These are phyloP conservation scores for Hymenoscyphus repandus DNA, from an alignment of 2,329 filamentous ascomycete genomes.

Conservation along the genomic window DNA sequence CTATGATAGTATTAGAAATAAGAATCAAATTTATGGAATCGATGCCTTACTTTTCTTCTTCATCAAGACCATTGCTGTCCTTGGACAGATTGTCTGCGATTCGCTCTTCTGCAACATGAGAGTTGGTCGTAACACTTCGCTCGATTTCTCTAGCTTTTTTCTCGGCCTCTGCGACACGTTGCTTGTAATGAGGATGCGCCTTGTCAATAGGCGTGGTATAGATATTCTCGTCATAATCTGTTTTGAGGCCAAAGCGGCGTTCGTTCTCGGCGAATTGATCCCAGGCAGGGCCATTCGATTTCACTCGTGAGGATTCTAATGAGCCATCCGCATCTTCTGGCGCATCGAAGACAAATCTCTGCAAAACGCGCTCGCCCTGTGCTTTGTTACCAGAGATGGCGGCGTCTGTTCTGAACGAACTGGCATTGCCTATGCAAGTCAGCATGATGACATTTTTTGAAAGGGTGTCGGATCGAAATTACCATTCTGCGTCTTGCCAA, in stretches of 20 bases:
- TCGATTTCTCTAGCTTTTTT: conserved; percentile 88
- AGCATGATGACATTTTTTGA: conserved; percentile 10
- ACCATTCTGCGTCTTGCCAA: conserved; percentile 51
- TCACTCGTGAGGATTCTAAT: conserved; percentile 47
- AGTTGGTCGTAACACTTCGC: conserved; percentile 63
- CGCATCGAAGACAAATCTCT: conserved; percentile 73
- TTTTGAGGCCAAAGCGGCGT: conserved; percentile 78
- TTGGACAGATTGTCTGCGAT: conserved; percentile 61
- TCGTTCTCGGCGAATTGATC: conserved; percentile 94
- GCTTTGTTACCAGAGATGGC: conserved; percentile 75
- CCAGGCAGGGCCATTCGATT: conserved; percentile 48
- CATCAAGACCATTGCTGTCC: conserved; percentile 65
- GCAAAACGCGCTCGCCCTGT: conserved; percentile 67
- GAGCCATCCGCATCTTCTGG: conserved; percentile 61
- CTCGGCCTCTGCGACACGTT: conserved; percentile 72
- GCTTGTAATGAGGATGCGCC: conserved; percentile 73
- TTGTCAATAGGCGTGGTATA: conserved; percentile 92
- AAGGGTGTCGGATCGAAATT: conserved; percentile 21
- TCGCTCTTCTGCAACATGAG: conserved; percentile 87
- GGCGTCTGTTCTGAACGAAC: conserved; percentile 76
- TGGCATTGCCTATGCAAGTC: conserved; percentile 50
- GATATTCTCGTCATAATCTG: conserved; percentile 87
- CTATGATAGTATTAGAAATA: conserved; percentile 36
- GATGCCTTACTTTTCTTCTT: conserved; percentile 77
- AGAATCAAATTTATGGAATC: not conserved